Conservation (phyloP, 1,139 yeast species). For the Saccharomyces hybrid region DNA sequence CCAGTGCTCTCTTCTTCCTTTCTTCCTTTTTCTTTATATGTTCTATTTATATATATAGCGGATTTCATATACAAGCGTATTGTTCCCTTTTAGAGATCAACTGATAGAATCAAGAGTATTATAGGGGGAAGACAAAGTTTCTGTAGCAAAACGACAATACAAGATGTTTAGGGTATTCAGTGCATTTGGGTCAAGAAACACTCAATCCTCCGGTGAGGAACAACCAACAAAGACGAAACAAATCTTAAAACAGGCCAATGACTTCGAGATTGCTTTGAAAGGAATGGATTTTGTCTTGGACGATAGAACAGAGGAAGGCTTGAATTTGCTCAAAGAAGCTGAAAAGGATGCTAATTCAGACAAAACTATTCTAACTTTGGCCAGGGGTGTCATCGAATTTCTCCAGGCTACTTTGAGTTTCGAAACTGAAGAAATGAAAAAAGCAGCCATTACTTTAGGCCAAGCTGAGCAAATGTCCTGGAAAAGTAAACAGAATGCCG, state of each 20-base stretch:
- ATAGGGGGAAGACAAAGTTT: background rate
- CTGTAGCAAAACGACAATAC: background rate
- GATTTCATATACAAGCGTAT: background rate
- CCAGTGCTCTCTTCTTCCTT: background rate
- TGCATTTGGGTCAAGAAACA: conserved; percentile 17
- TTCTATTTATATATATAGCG: background rate
- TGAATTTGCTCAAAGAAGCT: conserved; percentile 44
- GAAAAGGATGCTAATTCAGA: conserved; percentile 34
- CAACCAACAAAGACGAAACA: conserved; percentile 24
- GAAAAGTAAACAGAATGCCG: conserved; percentile 55
- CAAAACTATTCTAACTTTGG: conserved; percentile 63
- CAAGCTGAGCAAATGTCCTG: conserved; percentile 66
- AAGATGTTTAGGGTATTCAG: conserved; percentile 26
- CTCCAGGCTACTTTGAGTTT: conserved; percentile 90
- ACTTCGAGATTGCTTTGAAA: conserved; percentile 66
- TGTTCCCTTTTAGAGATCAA: background rate
- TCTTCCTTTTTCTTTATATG: background rate
- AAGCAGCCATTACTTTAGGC: conserved; percentile 65
- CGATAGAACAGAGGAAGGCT: conserved; percentile 71
- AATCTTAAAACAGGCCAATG: conserved; percentile 39
- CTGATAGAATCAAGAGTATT: background rate
- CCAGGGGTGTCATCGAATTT: conserved; percentile 80
- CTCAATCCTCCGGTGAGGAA: conserved; percentile 1
- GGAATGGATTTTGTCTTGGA: conserved; percentile 91
- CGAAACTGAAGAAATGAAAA: conserved; percentile 77